phyloP scores from a whole-genome alignment of 228 moss, liverwort and hornwort genomes.

The Sphagnum fallax region DNA sequence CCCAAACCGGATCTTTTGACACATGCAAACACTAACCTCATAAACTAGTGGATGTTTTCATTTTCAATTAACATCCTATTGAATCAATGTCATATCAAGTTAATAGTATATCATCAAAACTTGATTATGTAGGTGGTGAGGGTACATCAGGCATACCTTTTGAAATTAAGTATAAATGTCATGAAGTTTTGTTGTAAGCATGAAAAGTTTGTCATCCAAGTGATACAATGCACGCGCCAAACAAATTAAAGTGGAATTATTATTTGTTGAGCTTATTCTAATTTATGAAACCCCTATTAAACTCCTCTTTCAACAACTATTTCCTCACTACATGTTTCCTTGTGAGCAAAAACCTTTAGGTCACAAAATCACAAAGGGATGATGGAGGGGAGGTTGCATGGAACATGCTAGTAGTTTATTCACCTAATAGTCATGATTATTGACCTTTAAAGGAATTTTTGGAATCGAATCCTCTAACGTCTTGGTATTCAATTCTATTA shows the following conservation, averaged over 20 bases:
- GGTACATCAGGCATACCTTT: constrained; percentile 39
- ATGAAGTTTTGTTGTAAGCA: constrained; percentile 44
- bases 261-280: constrained; percentile 10
- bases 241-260: constrained; percentile 49
- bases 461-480: too few relatives aligned
- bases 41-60: too few relatives aligned
- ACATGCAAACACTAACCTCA: too few relatives aligned
- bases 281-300: constrained; percentile 40
- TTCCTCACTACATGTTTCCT: constrained; percentile 95
- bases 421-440: too few relatives aligned
- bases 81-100: too few relatives aligned
- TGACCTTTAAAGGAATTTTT: too few relatives aligned
- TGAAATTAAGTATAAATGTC: constrained; percentile 93
- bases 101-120: background rate
- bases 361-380: too few relatives aligned
- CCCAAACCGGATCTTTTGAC: background rate
- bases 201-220: constrained; percentile 82
- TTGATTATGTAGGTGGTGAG: background rate
- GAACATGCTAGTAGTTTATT: too few relatives aligned
- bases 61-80: too few relatives aligned
- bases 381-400: too few relatives aligned
- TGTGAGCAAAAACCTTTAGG: constrained; percentile 81
- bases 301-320: constrained; percentile 64
- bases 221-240: constrained; percentile 94
- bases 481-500: too few relatives aligned